Conservation (phyloP, 352 stramenopile genomes). For the Elongisporangium anandrum region DNA sequence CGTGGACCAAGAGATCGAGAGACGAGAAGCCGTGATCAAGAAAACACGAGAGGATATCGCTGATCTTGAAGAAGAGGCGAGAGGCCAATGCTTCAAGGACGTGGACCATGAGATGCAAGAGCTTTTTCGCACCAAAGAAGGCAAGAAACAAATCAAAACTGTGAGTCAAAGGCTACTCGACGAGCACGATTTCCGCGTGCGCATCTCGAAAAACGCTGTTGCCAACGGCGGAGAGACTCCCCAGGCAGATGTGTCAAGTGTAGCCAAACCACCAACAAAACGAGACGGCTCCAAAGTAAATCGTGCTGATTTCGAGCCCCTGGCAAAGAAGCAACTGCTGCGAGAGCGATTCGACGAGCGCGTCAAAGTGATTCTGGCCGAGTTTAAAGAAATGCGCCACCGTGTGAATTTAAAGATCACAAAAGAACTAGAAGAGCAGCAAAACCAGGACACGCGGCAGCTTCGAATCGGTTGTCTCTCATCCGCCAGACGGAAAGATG, state of each 20-base stretch:
- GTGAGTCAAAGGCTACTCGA: constrained; percentile 72
- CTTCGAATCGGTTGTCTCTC: constrained; percentile 77
- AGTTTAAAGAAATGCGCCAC: constrained; percentile 74
- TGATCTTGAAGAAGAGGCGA: constrained; percentile 69
- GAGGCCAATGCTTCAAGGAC: constrained; percentile 67
- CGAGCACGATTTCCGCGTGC: constrained; percentile 78
- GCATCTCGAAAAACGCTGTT: constrained; percentile 41
- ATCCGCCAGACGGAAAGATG: constrained; percentile 47
- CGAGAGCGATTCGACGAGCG: constrained; percentile 68
- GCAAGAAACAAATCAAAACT: constrained; percentile 51
- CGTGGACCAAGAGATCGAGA: constrained; percentile 63
- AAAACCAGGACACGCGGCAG: constrained; percentile 41
- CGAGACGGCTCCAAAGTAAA: constrained; percentile 62
- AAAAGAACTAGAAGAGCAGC: constrained; percentile 65
- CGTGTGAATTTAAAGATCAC: constrained; percentile 66
- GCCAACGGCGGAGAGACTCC: constrained; percentile 4
- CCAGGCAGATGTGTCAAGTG: constrained; percentile 1
- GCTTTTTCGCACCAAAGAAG: constrained; percentile 73
- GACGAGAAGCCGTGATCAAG: constrained; percentile 53
- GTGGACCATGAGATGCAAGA: constrained; percentile 57
- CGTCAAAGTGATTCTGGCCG: constrained; percentile 34
- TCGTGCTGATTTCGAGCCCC: constrained; percentile 64
- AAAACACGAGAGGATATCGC: constrained; percentile 77
- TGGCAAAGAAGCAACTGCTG: constrained; percentile 81
- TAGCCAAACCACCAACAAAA: constrained; percentile 16